Evolutionary conservation across 164 flowering plant genomes (phyloP), one percentile per base, ranked within the genome.

Genomic region (Vitis cinerea): DNA sequence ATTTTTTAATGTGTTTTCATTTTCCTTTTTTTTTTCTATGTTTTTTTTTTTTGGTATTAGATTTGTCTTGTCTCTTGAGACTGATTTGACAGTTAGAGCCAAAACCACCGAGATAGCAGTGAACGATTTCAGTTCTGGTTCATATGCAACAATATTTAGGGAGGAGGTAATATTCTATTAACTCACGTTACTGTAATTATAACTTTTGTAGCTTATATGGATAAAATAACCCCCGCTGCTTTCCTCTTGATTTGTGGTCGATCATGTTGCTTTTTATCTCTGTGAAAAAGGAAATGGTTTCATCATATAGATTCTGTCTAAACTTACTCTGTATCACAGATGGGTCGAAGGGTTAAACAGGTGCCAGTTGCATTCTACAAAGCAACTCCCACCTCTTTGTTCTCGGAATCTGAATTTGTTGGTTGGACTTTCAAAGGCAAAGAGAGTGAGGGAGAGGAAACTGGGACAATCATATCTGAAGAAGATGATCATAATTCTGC

Each of bases 281-380:
- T 14, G 4, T 53, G 6, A 53, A 13, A n/a, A 53, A 53, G 56
- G 56, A 13, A 53, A 13, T 6, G n/a, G n/a, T 5, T 53, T 53
- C 10, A 7, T 53, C 15, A 13, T 6, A 4, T 14, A 5, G n/a
- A 1, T 53, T 6, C 27, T 10, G 54, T 8, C 52, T 58, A 1
- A 14, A 69, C 17, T 30, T 55, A 52, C 44, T 12, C 29, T 30
- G 31, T 50, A 55, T 69, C 78, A 69, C 92, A 95, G 99, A 86
- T 90, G 4, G 70, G 90, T 50, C 66, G 94, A 69, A 86, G 95
- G 77, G 82, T 91, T 17, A 96, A 96, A 73, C 92, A 89, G 84
- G 97, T 91, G 13, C 94, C 99, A 3, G 78, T 91, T 50, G 99
- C 99, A 77, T 88, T 89, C 76, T 88, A 93, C 75, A 85, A 82